These are phyloP conservation scores for Ophiostoma triangulosporum DNA, from an alignment of 2,329 filamentous ascomycete species.

Conservation along the genomic window DNA sequence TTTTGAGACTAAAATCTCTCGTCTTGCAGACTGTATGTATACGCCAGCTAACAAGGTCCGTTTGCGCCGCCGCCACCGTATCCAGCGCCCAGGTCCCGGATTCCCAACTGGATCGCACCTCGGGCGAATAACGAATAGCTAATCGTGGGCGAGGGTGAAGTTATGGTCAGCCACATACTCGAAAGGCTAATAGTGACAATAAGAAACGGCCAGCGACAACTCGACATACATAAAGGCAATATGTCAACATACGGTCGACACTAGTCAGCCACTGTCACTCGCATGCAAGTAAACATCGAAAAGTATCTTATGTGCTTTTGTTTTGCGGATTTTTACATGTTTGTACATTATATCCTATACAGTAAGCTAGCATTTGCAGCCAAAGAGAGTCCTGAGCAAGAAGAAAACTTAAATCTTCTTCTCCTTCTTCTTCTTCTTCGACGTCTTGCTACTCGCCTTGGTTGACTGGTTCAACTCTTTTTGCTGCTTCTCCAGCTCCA, in stretches of 20 bases:
- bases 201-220: no score
- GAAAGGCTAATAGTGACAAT: no score
- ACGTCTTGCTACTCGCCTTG: not conserved
- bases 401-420: not conserved
- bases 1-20: constrained; percentile 31
- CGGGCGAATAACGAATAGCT: constrained; percentile 26
- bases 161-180: no score
- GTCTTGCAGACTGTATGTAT: constrained; percentile 22
- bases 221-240: no score
- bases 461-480: not conserved
- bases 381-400: not conserved
- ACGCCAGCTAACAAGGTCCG: constrained; percentile 26
- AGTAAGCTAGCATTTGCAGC: not conserved
- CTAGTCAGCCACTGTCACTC: not conserved
- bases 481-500: constrained; percentile 15
- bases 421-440: not conserved
- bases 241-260: not conserved
- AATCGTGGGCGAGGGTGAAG: not conserved
- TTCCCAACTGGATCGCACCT: constrained; percentile 29
- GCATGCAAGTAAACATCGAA: not conserved
- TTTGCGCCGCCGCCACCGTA: constrained; percentile 24
- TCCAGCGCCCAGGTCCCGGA: constrained; percentile 23
- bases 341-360: constrained; percentile 7
- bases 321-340: constrained; percentile 20
- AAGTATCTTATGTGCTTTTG: constrained; percentile 14